A percentile compares a stretch with the other conserved stretches of the same genome.
phyloP scores from a whole-genome alignment of 257 asterid genomes.

The Nyctanthes arbortristis region DNA sequence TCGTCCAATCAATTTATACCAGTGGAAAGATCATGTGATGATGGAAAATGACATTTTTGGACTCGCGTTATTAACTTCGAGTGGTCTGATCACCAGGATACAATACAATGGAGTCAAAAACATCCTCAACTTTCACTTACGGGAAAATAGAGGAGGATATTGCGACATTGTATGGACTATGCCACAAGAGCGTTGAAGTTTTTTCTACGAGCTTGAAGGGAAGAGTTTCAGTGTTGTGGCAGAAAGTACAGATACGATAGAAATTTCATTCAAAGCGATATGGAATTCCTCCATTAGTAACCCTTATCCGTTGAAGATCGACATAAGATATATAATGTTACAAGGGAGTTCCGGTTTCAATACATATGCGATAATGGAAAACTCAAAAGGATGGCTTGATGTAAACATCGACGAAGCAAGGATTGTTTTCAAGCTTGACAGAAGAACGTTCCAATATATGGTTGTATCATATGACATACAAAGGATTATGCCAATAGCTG shows the following conservation, averaged over 20 bases:
- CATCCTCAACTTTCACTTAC: slow-evolving; percentile 7
- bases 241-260: slow-evolving; percentile 26
- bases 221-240: no score
- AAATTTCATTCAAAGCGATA: slow-evolving; percentile 35
- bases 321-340: no score
- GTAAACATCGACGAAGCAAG: no score
- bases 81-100: slow-evolving; percentile 19
- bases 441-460: slow-evolving; percentile 64
- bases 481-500: slow-evolving; percentile 46
- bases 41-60: no score
- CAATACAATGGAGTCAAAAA: slow-evolving; percentile 22
- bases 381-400: no score
- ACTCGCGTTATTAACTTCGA: slow-evolving; percentile 22
- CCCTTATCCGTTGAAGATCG: no score
- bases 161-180: slow-evolving; percentile 36
- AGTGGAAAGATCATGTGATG: no score
- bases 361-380: no score
- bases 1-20: no score
- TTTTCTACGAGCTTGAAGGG: slow-evolving; percentile 22
- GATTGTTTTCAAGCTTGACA: slow-evolving; percentile 22
- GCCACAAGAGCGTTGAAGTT: slow-evolving; percentile 9
- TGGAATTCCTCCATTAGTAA: slow-evolving; percentile 30
- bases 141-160: slow-evolving; percentile 28
- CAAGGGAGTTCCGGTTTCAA: no score
- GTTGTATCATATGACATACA: slow-evolving; percentile 63